A percentile compares a stretch with the other conserved stretches of the same genome.
Conservation (phyloP, 129 eudicot genomes). For the Ambrosia trifida region DNA sequence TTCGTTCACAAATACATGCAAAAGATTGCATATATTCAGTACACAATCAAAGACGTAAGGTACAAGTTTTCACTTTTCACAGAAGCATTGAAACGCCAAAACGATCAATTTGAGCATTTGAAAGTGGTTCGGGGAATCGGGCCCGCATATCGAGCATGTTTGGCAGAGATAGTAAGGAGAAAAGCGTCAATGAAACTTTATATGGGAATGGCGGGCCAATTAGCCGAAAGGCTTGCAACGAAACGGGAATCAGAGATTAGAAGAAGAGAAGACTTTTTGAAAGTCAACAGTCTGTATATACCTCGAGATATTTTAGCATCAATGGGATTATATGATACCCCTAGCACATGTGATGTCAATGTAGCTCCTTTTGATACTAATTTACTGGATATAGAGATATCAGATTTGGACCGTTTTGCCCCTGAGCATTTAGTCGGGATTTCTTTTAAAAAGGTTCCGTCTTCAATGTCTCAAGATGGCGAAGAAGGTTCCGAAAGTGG, state of each 20-base stretch:
- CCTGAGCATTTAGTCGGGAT: conserved; percentile 75
- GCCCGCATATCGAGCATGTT: conserved; percentile 83
- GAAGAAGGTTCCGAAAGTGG: conserved; percentile 49
- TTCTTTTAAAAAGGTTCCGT: conserved; percentile 53
- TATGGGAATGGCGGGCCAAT: conserved; percentile 95
- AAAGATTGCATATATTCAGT: conserved; percentile 83
- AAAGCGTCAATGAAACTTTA: conserved; percentile 91
- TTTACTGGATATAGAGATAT: conserved; percentile 77
- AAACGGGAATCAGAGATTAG: conserved; percentile 76
- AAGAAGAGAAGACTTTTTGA: conserved; percentile 81
- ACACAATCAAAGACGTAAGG: conserved; percentile 84
- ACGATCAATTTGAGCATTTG: conserved; percentile 78
- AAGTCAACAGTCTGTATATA: conserved; percentile 62
- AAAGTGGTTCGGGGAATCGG: conserved; percentile 82
- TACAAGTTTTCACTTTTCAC: conserved; percentile 83
- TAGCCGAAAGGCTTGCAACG: conserved; percentile 88
- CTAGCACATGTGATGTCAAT: conserved; percentile 85
- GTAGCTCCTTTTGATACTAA: conserved; percentile 78
- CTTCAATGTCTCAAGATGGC: conserved; percentile 48
- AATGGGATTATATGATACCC: conserved; percentile 92
- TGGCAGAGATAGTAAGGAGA: conserved; percentile 91
- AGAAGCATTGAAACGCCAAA: conserved; percentile 86
- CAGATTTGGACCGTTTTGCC: conserved; percentile 88
- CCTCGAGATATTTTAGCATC: conserved; percentile 79
- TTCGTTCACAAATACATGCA: conserved; percentile 92